These are phyloP conservation scores for Ophiosphaerella narmari DNA, from an alignment of 2,329 filamentous ascomycete species.

Conservation along the genomic window DNA sequence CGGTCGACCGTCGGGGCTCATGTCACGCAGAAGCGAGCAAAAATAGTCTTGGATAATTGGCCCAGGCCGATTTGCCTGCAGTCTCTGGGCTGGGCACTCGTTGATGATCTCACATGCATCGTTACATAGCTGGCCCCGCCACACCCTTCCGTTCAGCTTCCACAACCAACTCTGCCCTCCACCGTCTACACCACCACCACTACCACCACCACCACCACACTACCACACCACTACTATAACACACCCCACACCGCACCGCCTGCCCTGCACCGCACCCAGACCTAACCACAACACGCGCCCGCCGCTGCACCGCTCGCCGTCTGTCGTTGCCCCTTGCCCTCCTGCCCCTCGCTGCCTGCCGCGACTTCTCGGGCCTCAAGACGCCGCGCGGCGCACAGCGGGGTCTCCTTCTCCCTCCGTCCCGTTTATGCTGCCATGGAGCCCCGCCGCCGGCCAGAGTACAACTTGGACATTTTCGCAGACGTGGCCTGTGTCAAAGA, in stretches of 20 bases:
- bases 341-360: not conserved
- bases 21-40: slow-evolving; percentile 10
- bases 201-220: too few relatives aligned
- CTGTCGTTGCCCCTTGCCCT: too few relatives aligned
- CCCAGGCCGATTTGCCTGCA: too few relatives aligned
- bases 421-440: slow-evolving; percentile 58
- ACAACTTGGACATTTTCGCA: slow-evolving; percentile 90
- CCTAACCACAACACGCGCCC: not conserved
- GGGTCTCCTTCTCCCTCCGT: slow-evolving; percentile 5
- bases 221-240: too few relatives aligned
- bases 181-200: slow-evolving; percentile 9
- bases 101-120: slow-evolving; percentile 26
- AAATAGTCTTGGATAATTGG: too few relatives aligned
- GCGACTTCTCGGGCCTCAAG: slow-evolving; percentile 11
- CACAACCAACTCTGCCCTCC: slow-evolving; percentile 4
- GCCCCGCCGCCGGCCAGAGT: slow-evolving; percentile 75
- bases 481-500: slow-evolving; percentile 89
- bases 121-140: not conserved
- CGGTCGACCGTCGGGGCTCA: not conserved
- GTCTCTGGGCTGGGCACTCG: slow-evolving; percentile 7
- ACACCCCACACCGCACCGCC: slow-evolving; percentile 5
- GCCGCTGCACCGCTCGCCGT: too few relatives aligned
- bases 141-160: slow-evolving; percentile 9
- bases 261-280: not conserved
- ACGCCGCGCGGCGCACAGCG: slow-evolving; percentile 18